phyloP scores from a whole-genome alignment of 129 eudicot genomes.

The Rutidosis leptorrhynchoides region DNA sequence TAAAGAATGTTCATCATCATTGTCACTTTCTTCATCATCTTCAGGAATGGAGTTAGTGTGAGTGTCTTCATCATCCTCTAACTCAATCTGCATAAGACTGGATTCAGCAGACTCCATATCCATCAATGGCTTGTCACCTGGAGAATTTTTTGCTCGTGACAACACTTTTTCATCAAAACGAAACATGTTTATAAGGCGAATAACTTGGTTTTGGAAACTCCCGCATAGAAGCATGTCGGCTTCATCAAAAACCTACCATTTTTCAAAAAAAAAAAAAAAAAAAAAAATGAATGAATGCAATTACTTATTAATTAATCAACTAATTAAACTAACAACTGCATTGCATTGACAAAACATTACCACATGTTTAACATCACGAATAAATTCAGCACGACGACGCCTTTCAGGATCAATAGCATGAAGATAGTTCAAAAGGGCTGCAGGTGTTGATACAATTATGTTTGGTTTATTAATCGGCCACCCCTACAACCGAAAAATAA shows the following conservation, averaged over 20 bases:
- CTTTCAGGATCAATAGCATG: constrained; percentile 76
- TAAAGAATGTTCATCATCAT: constrained; percentile 22
- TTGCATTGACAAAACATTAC: constrained; percentile 32
- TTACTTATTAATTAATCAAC: not conserved
- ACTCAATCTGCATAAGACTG: constrained; percentile 20
- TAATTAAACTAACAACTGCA: not conserved
- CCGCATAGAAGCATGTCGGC: constrained; percentile 97
- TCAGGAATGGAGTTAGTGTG: constrained; percentile 25
- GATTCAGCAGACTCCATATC: constrained; percentile 36
- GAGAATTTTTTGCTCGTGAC: constrained; percentile 48
- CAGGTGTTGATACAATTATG: constrained; percentile 91
- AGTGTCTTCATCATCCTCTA: constrained; percentile 41
- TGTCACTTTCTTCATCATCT: constrained; percentile 37
- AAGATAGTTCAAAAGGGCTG: constrained; percentile 83
- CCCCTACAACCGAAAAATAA: constrained; percentile 45
- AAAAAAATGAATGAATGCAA: not conserved
- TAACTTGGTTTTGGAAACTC: constrained; percentile 93
- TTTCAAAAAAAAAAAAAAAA: not conserved
- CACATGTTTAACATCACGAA: constrained; percentile 85
- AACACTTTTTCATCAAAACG: constrained; percentile 91
- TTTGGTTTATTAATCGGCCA: constrained; percentile 76
- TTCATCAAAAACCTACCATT: constrained; percentile 86
- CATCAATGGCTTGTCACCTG: constrained; percentile 22
- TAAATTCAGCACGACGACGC: constrained; percentile 54
- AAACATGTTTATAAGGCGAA: constrained; percentile 90